These are phyloP conservation scores for Scopulariopsis brevicaulis DNA, from an alignment of 2,329 filamentous ascomycete species.

Conservation along the genomic window DNA sequence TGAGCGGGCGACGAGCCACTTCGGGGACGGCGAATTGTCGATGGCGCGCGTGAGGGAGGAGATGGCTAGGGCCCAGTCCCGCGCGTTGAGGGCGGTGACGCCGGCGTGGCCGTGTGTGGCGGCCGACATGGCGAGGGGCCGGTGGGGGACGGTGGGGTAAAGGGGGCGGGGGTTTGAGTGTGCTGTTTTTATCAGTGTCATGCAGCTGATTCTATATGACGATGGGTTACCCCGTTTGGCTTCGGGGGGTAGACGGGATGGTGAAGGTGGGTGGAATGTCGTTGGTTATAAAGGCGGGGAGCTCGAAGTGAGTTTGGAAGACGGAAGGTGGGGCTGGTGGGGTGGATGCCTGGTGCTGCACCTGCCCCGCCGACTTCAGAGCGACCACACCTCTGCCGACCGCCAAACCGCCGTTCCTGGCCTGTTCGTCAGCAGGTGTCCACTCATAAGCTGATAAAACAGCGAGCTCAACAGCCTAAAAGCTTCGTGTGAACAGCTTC, in stretches of 20 bases:
- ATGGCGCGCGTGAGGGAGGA: constrained; percentile 57
- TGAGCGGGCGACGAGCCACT: constrained; percentile 74
- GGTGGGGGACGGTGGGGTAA: background rate
- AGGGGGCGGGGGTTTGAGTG: background rate
- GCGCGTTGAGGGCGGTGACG: constrained; percentile 49
- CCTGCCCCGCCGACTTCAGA: background rate
- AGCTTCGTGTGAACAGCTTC: too few relatives aligned
- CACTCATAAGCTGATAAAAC: too few relatives aligned
- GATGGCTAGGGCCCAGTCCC: constrained; percentile 58
- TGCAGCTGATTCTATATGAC: too few relatives aligned
- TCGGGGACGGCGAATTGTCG: constrained; percentile 51
- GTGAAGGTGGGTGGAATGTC: background rate
- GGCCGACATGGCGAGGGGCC: constrained; percentile 35
- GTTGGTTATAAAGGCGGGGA: background rate
- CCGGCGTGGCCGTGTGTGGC: constrained; percentile 45
- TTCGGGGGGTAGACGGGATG: background rate
- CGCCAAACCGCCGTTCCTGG: too few relatives aligned
- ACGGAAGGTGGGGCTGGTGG: background rate
- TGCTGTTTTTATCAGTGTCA: background rate
- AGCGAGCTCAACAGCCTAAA: too few relatives aligned
- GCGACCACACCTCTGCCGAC: too few relatives aligned
- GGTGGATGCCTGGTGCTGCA: background rate
- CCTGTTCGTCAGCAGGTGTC: too few relatives aligned
- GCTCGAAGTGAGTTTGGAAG: background rate
- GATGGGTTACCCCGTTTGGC: background rate